These are phyloP conservation scores for Solanum pinnatisectum DNA, from an alignment of 257 asterid genomes.

Conservation along the genomic window DNA sequence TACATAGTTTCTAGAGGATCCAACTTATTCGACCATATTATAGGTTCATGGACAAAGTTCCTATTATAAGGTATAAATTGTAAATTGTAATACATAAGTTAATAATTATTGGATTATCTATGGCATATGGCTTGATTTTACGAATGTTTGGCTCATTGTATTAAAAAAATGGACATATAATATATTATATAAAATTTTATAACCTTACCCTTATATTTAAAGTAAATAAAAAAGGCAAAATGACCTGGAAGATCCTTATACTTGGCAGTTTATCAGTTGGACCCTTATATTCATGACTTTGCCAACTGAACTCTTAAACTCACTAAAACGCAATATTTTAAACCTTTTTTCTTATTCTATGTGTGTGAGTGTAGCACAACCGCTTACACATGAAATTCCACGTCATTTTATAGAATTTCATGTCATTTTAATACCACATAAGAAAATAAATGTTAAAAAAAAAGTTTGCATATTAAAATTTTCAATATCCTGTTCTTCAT, in stretches of 20 bases:
- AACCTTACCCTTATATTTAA: not conserved
- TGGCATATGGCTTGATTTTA: not conserved
- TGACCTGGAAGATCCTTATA: too few species aligned
- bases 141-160: not conserved
- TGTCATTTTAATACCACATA: not conserved
- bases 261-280: not conserved
- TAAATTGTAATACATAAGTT: not conserved
- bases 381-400: not conserved
- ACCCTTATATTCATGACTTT: too few species aligned
- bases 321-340: not conserved
- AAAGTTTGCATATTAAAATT: too few species aligned
- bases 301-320: accelerated
- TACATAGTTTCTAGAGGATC: not conserved
- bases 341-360: too few species aligned
- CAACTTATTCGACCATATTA: not conserved
- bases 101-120: too few species aligned
- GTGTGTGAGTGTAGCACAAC: not conserved
- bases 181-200: too few species aligned
- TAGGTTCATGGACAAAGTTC: not conserved
- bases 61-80: not conserved
- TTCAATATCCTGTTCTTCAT: too few species aligned
- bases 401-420: too few species aligned
- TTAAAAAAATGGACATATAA: not conserved
- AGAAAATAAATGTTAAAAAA: too few species aligned
- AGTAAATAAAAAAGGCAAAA: too few species aligned